Conservation (phyloP, 2,329 filamentous ascomycete species). For the Pseudocercospora musae region DNA sequence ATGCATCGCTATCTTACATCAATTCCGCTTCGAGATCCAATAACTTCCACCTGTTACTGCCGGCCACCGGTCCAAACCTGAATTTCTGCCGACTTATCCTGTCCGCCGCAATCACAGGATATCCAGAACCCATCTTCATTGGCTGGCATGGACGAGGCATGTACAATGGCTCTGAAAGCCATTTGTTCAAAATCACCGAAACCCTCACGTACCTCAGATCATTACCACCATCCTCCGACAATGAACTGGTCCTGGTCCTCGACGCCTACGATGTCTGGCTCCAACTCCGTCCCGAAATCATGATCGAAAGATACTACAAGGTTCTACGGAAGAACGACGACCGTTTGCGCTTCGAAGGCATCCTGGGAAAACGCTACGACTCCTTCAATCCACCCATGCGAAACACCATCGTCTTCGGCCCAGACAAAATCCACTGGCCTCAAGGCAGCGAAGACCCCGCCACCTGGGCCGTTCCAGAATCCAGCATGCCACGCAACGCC, state of each 20-base stretch:
- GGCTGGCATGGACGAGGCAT: conserved; percentile 26
- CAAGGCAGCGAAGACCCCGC: conserved; percentile 24
- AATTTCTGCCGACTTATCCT: conserved; percentile 24
- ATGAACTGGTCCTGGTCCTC: conserved; percentile 60
- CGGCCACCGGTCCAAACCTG: conserved; percentile 18
- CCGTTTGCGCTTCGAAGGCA: conserved; percentile 31
- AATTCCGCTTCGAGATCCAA: conserved; percentile 10
- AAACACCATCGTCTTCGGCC: conserved; percentile 31
- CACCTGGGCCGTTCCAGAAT: conserved; percentile 31
- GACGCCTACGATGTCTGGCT: conserved; percentile 65
- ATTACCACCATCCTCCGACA: conserved; percentile 23
- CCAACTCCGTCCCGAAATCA: conserved; percentile 61
- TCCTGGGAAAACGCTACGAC: conserved; percentile 12
- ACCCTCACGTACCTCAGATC: conserved; percentile 27
- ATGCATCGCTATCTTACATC: conserved; percentile 14
- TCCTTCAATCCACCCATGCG: conserved; percentile 15
- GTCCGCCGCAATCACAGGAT: conserved; percentile 25
- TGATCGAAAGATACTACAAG: conserved; percentile 61
- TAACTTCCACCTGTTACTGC: conserved; percentile 20
- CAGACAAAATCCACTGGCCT: conserved; percentile 34
- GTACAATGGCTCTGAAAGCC: conserved; percentile 35
- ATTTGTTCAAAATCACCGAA: conserved; percentile 32
- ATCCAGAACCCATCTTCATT: conserved; percentile 28
- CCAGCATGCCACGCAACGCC: conserved; percentile 19
- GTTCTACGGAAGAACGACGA: conserved; percentile 53